Evolutionary conservation across 2,329 filamentous ascomycete species (phyloP), one percentile per base, ranked within the genome.

Genomic region (Mycosphaerella arachidis): DNA sequence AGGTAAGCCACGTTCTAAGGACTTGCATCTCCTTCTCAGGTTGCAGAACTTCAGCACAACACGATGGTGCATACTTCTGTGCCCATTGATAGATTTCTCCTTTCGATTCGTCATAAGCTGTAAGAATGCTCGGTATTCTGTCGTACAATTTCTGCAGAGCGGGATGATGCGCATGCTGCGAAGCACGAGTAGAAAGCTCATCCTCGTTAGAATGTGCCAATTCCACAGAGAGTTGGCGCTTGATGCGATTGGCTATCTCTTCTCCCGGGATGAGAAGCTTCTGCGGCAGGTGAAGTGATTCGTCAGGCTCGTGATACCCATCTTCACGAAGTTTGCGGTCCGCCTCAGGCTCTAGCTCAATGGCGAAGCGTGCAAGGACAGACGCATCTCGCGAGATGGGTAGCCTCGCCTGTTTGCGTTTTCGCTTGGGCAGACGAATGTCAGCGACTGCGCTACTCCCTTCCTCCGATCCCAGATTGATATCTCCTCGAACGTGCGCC

Each of bases 21-120:
- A 93, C 77, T 1, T 79, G 70, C 1, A 86, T 85, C 72, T 97
- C 91, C 48, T 79, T 82, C 2, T 89, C 88, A 16, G 79, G 73
- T 69, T 97, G 92, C 10, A 99, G 78, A 0, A 97, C 86, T 59
- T 93, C 86, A 4, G 78, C 78, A 2, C 91, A 86, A 37, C 76
- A 79, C 29, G 74, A 76, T 0, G 94, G 94, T 0, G 89, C 85
- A 75, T 97, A 96, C 70, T 97, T 97, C 45, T 93, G 87, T 1
- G 81, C 74, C 94, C 94, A 99, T 8, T 85, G 76, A 30, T 82
- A 76, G 1, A 79, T 80, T 70, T 97, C 93, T 67, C 89, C 96
- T 53, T 82, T 82, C 8, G 87, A 89, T 63, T 78, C 83, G 72
- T 99, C 94, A 69, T 92, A 97, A 0, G 92, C 86, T 4, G 90